These are phyloP conservation scores for Oxyria digyna DNA, from an alignment of 148 eudicot species.

Conservation along the genomic window DNA sequence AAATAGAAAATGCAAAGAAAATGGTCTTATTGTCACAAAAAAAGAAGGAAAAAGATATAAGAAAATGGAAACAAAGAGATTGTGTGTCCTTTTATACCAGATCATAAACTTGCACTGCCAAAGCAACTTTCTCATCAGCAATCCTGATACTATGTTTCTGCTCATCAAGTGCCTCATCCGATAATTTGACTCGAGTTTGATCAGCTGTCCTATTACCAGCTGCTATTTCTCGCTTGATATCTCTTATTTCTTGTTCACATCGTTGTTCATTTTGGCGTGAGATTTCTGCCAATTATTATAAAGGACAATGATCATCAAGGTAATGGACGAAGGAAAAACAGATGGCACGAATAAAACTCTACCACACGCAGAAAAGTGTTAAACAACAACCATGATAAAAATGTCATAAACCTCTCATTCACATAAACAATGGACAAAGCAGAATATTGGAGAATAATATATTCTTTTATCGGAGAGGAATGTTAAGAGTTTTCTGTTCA, in stretches of 20 bases:
- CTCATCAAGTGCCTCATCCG: constrained; percentile 91
- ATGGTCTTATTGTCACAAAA: not conserved
- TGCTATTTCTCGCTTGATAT: constrained; percentile 42
- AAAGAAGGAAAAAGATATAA: not conserved
- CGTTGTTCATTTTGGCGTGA: constrained; percentile 76
- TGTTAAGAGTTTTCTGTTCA: not conserved
- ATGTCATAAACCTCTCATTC: not conserved
- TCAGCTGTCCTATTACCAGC: constrained; percentile 51
- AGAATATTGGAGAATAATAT: not conserved
- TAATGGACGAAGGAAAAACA: constrained; percentile 1
- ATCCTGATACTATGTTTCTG: constrained; percentile 91
- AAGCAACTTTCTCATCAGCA: constrained; percentile 96
- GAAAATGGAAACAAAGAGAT: not conserved
- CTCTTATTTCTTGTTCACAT: constrained; percentile 72
- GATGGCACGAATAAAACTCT: not conserved
- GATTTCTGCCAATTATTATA: constrained; percentile 27
- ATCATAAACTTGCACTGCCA: constrained; percentile 88
- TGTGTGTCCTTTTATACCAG: constrained; percentile 39
- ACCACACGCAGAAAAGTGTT: not conserved
- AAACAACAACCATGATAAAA: not conserved
- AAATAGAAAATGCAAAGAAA: constrained; percentile 10
- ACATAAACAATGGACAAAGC: not conserved
- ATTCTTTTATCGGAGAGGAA: not conserved
- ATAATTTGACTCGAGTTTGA: constrained; percentile 50
- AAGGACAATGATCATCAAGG: not conserved